Evolutionary conservation across 1,139 yeast genomes (phyloP).

Genomic region (Starmera stellimalicola): DNA sequence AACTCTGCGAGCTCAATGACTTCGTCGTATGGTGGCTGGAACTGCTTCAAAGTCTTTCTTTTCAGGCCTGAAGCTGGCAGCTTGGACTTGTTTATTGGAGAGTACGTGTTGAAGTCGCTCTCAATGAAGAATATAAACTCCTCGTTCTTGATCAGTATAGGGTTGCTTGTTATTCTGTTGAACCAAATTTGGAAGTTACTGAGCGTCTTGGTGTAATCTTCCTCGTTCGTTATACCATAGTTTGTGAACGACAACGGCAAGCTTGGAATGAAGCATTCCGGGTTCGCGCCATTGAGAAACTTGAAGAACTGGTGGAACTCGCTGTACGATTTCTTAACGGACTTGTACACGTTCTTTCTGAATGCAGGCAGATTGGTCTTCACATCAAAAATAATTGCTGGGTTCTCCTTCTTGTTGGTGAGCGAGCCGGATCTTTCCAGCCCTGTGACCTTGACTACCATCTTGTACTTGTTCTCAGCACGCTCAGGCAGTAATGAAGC

Average conservation of each 20-base stretch:
- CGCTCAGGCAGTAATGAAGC: conserved; percentile 17
- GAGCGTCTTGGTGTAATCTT: conserved; percentile 54
- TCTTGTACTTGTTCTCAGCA: conserved; percentile 12
- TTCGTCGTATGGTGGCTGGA: conserved; percentile 87
- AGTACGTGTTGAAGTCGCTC: conserved; percentile 70
- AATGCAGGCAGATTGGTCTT: conserved; percentile 62
- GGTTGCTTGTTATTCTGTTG: conserved; percentile 61
- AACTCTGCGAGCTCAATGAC: conserved; percentile 71
- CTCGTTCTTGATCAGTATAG: conserved; percentile 74
- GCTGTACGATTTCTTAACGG: conserved; percentile 68
- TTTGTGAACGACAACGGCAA: conserved; percentile 68
- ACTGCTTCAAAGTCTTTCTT: conserved; percentile 83
- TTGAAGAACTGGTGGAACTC: conserved; percentile 73
- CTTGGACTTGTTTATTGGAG: conserved; percentile 50
- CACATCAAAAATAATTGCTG: conserved; percentile 26
- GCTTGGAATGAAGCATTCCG: conserved; percentile 91
- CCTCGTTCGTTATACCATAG: conserved; percentile 77
- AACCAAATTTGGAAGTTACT: conserved; percentile 79
- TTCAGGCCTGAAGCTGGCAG: conserved; percentile 72
- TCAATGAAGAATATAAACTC: conserved; percentile 85
- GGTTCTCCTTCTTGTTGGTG: conserved; percentile 27
- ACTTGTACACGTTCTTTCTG: conserved; percentile 62
- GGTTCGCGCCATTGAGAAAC: conserved; percentile 68
- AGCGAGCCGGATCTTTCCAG: conserved; percentile 27
- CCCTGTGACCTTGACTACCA: conserved; percentile 23